Percentiles rank a stretch among this genome's conserved stretches.
Conservation (phyloP, 2,329 filamentous ascomycete species). For the Pseudogymnoascus sp. region DNA sequence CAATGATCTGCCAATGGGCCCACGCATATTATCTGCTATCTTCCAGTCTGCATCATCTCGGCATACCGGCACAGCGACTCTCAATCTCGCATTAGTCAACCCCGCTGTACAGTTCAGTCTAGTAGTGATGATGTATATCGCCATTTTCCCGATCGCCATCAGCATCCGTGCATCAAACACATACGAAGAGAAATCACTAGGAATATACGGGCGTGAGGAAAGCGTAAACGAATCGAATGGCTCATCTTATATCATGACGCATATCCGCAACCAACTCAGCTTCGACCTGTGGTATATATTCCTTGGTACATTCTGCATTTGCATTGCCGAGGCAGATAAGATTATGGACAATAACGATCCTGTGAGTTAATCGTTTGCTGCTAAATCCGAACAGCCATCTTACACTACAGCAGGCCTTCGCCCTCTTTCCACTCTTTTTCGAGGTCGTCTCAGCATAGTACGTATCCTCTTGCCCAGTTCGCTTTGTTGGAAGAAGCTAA, state of each 20-base stretch:
- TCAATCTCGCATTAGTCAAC: constrained; percentile 71
- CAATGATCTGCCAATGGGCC: constrained; percentile 59
- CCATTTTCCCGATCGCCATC: constrained; percentile 92
- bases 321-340: constrained; percentile 60
- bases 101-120: constrained; percentile 91
- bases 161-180: constrained; percentile 91
- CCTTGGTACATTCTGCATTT: constrained; percentile 83
- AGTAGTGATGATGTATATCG: constrained; percentile 99
- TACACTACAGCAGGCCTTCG: constrained; percentile 44
- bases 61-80: constrained; percentile 80
- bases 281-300: constrained; percentile 99
- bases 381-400: not conserved
- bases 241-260: constrained; percentile 73
- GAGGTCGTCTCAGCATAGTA: constrained; percentile 54
- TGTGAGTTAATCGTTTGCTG: constrained; percentile 25
- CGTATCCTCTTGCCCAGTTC: not conserved
- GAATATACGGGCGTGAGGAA: constrained; percentile 53
- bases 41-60: constrained; percentile 87
- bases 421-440: constrained; percentile 66
- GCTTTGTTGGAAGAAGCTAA: not conserved
- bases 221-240: constrained; percentile 48
- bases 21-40: constrained; percentile 74
- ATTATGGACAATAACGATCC: constrained; percentile 15
- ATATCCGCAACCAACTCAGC: constrained; percentile 85
- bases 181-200: constrained; percentile 84